Base-by-base conservation (phyloP, 73 alveolate species). In the Urostyla sp. region DNA sequence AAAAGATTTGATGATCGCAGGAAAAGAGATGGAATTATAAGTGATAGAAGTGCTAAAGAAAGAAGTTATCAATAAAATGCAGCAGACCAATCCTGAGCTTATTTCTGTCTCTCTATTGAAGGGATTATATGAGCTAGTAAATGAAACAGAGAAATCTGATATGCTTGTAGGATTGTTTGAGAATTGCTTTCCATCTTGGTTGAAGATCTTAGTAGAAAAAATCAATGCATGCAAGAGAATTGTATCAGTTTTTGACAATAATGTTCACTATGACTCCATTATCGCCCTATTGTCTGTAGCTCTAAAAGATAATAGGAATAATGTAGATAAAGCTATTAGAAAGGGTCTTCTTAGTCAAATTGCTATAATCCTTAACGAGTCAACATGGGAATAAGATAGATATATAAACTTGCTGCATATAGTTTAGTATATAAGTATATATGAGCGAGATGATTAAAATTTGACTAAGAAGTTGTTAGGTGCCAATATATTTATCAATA, bases 1-100 rank as follows among this genome's bases (percentile, higher is more conserved):
- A 1, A 72, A 80, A 66, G 90, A 80, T 27, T 18, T 80, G 50
- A 80, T 80, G 90, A 74, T 60, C 3, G 76, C 75, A 4, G 90
- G 90, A n/a, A 24, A 57, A 48, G 84, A 63, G 20, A 59, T 80
- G 84, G 79, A 63, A 43, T 75, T 46, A 37, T 27, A 51, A 40
- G 90, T 80, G 2, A 48, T 50, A 10, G 84, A 67, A 26, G 52
- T 67, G 3, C 34, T 80, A 0, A 27, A 67, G 50, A 67, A 45
- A 37, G 84, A 80, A 20, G 90, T 80, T 13, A 51, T 80, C 3
- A 28, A 50, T 52, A 67, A 80, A 35, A 23, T 80, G 34, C 55
- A 80, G 27, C 55, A 43, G 18, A 37, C 32, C 3, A 72, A 80
- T 35, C 90, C 84, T 7, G 78, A 80, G 37, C 51, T 26, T 54